phyloP scores from a whole-genome alignment of 257 asterid species.

The Solanum piurae region DNA sequence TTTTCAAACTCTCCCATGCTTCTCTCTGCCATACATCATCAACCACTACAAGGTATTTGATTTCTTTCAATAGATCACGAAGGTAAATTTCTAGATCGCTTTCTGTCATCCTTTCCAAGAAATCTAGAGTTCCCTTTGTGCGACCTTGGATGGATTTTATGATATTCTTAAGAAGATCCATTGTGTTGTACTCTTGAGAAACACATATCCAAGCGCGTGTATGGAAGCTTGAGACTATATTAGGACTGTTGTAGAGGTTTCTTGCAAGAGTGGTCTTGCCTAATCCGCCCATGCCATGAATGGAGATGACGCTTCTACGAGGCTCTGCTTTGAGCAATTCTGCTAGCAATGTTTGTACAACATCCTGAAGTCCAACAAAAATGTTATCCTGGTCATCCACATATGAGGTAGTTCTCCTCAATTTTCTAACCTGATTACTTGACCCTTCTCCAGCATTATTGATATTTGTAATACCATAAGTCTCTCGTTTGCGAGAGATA shows the following conservation, averaged over 20 bases:
- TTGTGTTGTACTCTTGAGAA: background rate
- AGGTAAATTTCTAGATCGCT: background rate
- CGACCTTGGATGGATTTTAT: background rate
- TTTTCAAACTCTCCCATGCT: background rate
- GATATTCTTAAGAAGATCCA: background rate
- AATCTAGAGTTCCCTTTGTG: background rate
- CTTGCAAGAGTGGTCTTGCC: slow-evolving; percentile 1
- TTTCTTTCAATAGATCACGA: background rate
- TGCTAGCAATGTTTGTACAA: background rate
- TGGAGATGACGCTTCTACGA: background rate
- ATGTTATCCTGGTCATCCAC: background rate
- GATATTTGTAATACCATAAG: background rate
- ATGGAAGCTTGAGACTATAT: background rate
- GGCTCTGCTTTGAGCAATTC: background rate
- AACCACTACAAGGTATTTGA: background rate
- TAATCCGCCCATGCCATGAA: slow-evolving; percentile 7
- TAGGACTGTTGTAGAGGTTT: background rate
- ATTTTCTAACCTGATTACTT: background rate
- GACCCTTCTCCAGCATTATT: background rate
- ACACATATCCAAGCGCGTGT: background rate
- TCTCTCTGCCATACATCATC: background rate
- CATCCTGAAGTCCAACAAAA: slow-evolving; percentile 2
- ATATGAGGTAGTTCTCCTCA: slow-evolving; percentile 2
- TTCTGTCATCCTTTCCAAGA: background rate
- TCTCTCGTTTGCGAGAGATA: background rate